Percentiles rank a stretch among this genome's conserved stretches.
phyloP scores from a whole-genome alignment of 768 basidiomycete genomes.

The Suillus subluteus region DNA sequence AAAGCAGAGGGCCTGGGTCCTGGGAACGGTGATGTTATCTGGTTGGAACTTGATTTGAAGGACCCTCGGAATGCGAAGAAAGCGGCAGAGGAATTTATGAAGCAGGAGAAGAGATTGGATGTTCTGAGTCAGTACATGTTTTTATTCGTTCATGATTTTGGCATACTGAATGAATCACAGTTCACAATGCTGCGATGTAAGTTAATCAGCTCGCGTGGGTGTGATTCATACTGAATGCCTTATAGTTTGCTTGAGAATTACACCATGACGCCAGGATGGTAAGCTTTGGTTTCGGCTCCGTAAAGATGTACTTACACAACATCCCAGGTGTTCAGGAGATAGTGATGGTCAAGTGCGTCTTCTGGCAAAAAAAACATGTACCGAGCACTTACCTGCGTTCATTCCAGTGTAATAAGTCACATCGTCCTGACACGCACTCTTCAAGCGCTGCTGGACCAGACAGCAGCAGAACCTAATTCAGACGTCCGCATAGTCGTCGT shows the following conservation, averaged over 20 bases:
- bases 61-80: conserved; percentile 51
- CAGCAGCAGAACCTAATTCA: conserved; percentile 47
- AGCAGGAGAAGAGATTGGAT: conserved; percentile 55
- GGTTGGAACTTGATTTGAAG: conserved; percentile 54
- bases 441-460: conserved; percentile 53
- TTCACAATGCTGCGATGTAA: conserved; percentile 53
- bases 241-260: conserved; percentile 26
- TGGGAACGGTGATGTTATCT: conserved; percentile 50
- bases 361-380: neutral
- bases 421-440: conserved; percentile 57
- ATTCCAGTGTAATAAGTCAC: conserved; percentile 53
- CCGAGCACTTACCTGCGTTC: neutral
- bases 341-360: conserved; percentile 50
- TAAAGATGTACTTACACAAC: neutral
- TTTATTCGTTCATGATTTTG: neutral
- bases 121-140: conserved; percentile 47
- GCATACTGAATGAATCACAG: conserved; percentile 32
- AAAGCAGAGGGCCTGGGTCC: conserved; percentile 45
- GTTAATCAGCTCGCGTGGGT: conserved; percentile 12
- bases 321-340: conserved; percentile 40
- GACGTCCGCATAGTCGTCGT: conserved; percentile 69
- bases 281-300: neutral
- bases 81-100: conserved; percentile 52
- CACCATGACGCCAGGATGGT: conserved; percentile 32
- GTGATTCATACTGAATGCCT: conserved; percentile 2